Base-by-base conservation (phyloP, 768 basidiomycete genomes). In the Leucosporidium scottii region DNA sequence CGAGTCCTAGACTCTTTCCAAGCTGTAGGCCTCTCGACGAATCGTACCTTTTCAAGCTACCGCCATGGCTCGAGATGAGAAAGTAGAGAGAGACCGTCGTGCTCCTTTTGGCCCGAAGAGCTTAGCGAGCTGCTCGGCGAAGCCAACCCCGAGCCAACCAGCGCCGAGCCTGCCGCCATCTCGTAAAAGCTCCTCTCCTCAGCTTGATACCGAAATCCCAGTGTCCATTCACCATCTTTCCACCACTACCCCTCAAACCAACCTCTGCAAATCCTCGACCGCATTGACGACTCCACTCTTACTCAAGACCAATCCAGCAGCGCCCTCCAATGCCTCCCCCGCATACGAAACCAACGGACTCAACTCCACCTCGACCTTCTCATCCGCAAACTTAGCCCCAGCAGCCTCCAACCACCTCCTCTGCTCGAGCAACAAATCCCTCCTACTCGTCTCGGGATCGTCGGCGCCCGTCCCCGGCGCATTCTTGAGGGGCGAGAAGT, bases 401-500 rank as follows among this genome's bases (percentile, higher is more conserved):
- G 89, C 88, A 0, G 64, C 77, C 77, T 87, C 85, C 74, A 99
- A 80, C 85, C 90, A 98, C 53, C 89, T 82, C 76, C 79, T 84
- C 77, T 97, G 91, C 80, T 96, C 92, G 34, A 86, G 84, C 62
- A 97, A 83, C 58, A 99, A 82, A 80, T 98, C 94, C 50, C 85
- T 83, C 56, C 93, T 84, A 74, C 91, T 93, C 36, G 96, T 96
- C 66, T 87, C 86, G 21, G 93, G 89, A 76, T 91, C 87, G 77
- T 98, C 94, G 21, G 89, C 82, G 30, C 88, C 88, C 0, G 90
- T 89, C 1, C 93, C 93, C 0, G 93, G 92, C 12, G 93, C 94
- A 75, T 99, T 99, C 82, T 99, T 99, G 78, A 99, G 79, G 47
- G 94, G 94, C 70, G 90, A 93, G 75, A 99, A 99, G 79, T 98